Evolutionary conservation across 2,329 filamentous ascomycete genomes (phyloP), one percentile per base, ranked within the genome.

Genomic region (Trichoderma lentiforme): DNA sequence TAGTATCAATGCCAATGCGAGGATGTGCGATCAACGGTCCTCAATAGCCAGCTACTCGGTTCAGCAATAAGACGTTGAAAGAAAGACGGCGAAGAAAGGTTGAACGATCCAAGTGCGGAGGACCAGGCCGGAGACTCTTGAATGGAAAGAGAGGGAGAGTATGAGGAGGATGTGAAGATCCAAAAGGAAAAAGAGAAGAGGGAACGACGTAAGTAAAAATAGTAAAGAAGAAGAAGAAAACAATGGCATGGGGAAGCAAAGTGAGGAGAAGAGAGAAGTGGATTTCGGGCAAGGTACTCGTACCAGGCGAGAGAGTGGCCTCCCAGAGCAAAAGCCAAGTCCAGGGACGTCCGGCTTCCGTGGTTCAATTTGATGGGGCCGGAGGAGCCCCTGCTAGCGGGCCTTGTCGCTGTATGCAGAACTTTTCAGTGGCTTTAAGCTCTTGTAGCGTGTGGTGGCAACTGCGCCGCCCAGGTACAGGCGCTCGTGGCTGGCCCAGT

Each of bases 1-100:
- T 51, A 32, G 61, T 21, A 75, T 53, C 47, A 14, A 53, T 53
- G 47, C 47, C 11, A 53, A 53, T 53, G 47, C 2, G 76, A 78
- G 76, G 75, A 78, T 72, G 63, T 67, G 74, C 77, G 78, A 78
- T 79, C 78, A 79, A 79, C 77, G 77, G 74, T 78, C 76, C 77
- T 79, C 76, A 34, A 60, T 77, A 73, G 58, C 73, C 77, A 76
- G 78, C 77, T 51, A 60, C 76, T 72, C 61, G 68, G 74, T 74
- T 63, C 73, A 65, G 67, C 72, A 73, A 75, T 68, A 72, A 73
- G 73, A 67, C 71, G 73, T 75, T n/a, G 73, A 73, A 73, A 74
- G 74, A 73, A 73, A 24, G 68, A 71, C 68, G 56, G 68, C 61
- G 70, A 74, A 71, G 72, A 53, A 69, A 56, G 26, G 30, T 2